A percentile compares a stretch with the other conserved stretches of the same genome.
phyloP scores from a whole-genome alignment of 441 rosid species.

The Populus tomentosa region DNA sequence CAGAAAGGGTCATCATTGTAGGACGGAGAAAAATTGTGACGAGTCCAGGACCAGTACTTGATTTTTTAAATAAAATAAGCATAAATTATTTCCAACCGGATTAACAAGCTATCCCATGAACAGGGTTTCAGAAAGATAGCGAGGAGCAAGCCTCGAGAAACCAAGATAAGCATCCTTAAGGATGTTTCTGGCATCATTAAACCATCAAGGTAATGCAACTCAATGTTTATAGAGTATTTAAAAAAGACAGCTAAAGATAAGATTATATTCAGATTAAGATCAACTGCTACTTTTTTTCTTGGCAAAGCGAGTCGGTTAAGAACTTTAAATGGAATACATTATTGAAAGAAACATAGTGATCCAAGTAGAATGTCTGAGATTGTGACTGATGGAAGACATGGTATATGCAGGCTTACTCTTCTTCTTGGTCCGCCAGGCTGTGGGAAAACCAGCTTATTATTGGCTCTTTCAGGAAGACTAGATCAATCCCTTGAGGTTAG shows the following conservation, averaged over 20 bases:
- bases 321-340: too few species aligned
- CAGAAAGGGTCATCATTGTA: too few species aligned
- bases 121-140: neutral
- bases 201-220: constrained; percentile 40
- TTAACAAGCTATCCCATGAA: neutral
- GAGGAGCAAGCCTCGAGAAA: constrained; percentile 1
- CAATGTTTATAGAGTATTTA: neutral
- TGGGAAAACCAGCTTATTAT: constrained; percentile 47
- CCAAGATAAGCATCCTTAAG: constrained; percentile 41
- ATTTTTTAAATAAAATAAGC: neutral
- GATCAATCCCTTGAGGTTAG: constrained; percentile 38
- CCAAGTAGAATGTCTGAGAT: too few species aligned
- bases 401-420: constrained; percentile 43
- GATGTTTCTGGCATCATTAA: constrained; percentile 44
- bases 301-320: too few species aligned
- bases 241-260: neutral
- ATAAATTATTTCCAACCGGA: neutral
- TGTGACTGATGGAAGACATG: neutral
- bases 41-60: too few species aligned
- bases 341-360: too few species aligned
- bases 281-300: neutral
- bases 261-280: neutral
- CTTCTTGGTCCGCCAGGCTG: constrained; percentile 57
- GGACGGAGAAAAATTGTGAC: too few species aligned
- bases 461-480: constrained; percentile 46